These are phyloP conservation scores for Luffa acutangula DNA, from an alignment of 306 rosid genomes.

Conservation along the genomic window DNA sequence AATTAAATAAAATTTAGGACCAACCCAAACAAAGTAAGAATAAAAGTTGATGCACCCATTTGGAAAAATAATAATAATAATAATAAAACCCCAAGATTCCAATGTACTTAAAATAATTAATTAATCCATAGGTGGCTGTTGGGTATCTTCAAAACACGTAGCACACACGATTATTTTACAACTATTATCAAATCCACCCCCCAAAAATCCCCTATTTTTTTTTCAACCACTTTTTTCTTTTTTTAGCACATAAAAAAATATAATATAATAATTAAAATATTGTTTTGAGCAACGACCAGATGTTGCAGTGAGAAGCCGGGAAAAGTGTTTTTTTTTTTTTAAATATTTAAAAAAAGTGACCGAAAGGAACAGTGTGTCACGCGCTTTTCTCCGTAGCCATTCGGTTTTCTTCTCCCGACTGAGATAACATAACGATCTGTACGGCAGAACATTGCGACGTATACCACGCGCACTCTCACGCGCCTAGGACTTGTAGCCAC, in stretches of 20 bases:
- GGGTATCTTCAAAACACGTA: slow-evolving; percentile 12
- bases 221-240: background rate
- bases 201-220: background rate
- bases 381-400: background rate
- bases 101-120: background rate
- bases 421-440: background rate
- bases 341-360: background rate
- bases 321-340: background rate
- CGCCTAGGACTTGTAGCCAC: background rate
- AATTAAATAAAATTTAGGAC: background rate
- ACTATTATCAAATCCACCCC: background rate
- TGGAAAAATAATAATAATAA: background rate
- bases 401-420: background rate
- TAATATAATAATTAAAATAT: background rate
- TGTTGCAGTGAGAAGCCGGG: background rate
- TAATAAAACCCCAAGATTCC: background rate
- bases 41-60: background rate
- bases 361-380: slow-evolving; percentile 2
- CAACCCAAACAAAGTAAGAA: background rate
- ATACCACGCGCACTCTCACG: background rate
- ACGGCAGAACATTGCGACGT: background rate
- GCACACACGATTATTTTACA: background rate
- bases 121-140: slow-evolving; percentile 1
- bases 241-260: background rate
- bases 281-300: background rate